These are phyloP conservation scores for Colletotrichum liaoningense DNA, from an alignment of 2,329 filamentous ascomycete genomes.

Conservation along the genomic window DNA sequence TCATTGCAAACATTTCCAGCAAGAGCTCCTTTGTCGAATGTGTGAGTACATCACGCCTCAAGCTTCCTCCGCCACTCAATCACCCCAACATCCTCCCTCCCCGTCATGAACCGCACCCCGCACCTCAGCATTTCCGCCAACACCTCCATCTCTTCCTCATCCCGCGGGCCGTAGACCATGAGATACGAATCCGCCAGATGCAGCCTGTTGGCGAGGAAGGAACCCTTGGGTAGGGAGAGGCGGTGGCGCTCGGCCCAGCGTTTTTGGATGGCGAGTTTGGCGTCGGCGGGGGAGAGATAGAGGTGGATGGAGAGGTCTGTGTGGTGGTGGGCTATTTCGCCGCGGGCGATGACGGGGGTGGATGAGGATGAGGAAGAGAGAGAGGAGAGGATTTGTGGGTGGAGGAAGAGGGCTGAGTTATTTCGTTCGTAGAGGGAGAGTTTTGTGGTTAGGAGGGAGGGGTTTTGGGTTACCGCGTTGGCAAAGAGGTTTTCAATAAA, in stretches of 20 bases:
- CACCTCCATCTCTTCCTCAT: conserved; percentile 47
- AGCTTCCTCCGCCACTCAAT: conserved; percentile 23
- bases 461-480: conserved; percentile 41
- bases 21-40: too few relatives aligned
- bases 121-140: conserved; percentile 12
- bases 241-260: conserved; percentile 55
- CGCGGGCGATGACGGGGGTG: conserved; percentile 15
- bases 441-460: conserved; percentile 40
- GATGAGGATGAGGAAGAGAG: not conserved
- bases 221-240: conserved; percentile 42
- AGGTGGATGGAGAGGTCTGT: conserved; percentile 52
- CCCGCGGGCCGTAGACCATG: conserved; percentile 53
- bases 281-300: conserved; percentile 50
- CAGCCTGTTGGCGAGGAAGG: not conserved
- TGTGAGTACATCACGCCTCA: not conserved
- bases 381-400: not conserved
- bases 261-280: conserved; percentile 45
- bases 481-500: conserved; percentile 18
- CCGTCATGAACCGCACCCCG: conserved; percentile 27
- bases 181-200: conserved; percentile 47
- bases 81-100: not conserved
- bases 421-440: conserved; percentile 48
- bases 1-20: not conserved
- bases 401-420: conserved; percentile 43
- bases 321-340: conserved; percentile 53